A percentile compares a stretch with the other conserved stretches of the same genome.
These are phyloP conservation scores for Ascoidea asiatica DNA, from an alignment of 805 yeast genomes.

Conservation along the genomic window DNA sequence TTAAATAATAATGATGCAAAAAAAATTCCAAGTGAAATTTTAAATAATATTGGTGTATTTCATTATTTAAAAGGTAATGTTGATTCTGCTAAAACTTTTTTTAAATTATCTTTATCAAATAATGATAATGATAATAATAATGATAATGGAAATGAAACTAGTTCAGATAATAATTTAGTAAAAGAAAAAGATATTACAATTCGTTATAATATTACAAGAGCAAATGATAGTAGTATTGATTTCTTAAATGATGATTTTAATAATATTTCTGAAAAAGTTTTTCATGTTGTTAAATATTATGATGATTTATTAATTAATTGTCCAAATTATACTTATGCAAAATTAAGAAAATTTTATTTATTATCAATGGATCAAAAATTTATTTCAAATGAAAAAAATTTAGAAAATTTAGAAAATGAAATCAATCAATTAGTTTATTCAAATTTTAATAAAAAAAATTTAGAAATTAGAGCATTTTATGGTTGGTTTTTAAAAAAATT, in stretches of 20 bases:
- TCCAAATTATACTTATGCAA: conserved; percentile 67
- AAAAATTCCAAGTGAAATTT: conserved; percentile 38
- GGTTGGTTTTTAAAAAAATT: conserved; percentile 72
- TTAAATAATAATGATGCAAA: conserved; percentile 20
- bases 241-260: conserved; percentile 3
- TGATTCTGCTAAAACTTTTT: conserved; percentile 42
- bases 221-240: conserved; percentile 34
- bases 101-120: conserved; percentile 31
- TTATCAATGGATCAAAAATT: conserved; percentile 22
- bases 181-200: conserved; percentile 27
- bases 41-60: conserved; percentile 79
- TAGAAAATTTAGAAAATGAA: conserved; percentile 30
- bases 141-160: too few relatives aligned
- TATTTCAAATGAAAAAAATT: conserved; percentile 30
- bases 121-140: too few relatives aligned
- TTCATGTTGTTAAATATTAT: conserved; percentile 32
- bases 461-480: conserved; percentile 81
- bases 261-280: conserved; percentile 17
- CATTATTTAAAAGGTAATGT: conserved; percentile 51
- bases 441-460: conserved; percentile 33
- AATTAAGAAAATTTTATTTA: conserved; percentile 53
- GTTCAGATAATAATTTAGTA: conserved; percentile 6
- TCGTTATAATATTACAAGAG: conserved; percentile 66
- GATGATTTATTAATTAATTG: conserved; percentile 37
- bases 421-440: conserved; percentile 39